Percentiles rank a stretch among this genome's conserved stretches.
phyloP scores from a whole-genome alignment of 2,329 filamentous ascomycete genomes.

The Aspergillus brunneoviolaceus region DNA sequence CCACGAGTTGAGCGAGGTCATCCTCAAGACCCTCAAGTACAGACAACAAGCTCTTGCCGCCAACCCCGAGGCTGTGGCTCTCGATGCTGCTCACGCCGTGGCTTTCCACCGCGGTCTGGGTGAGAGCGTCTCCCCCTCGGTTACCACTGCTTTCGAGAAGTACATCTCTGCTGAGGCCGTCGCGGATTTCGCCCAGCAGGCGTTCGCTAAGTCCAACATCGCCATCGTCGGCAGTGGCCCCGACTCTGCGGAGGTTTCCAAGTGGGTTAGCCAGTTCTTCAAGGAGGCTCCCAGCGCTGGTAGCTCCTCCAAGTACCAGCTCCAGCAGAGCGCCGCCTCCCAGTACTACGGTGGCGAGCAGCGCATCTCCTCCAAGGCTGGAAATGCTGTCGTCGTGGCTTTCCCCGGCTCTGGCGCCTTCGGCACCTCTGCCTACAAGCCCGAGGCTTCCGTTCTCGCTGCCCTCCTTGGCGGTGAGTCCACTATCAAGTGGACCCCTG shows the following conservation, averaged over 20 bases:
- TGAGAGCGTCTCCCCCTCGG: constrained; percentile 69
- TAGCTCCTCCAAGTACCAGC: constrained; percentile 51
- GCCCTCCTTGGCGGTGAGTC: constrained; percentile 87
- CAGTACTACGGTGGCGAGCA: constrained; percentile 97
- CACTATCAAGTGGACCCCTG: constrained; percentile 91
- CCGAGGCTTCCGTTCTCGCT: constrained; percentile 82
- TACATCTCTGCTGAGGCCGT: constrained; percentile 78
- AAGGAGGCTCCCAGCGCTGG: constrained; percentile 59
- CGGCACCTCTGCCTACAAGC: constrained; percentile 72
- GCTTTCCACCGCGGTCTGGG: constrained; percentile 95
- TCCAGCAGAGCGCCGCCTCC: constrained; percentile 62
- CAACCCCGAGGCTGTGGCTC: constrained; percentile 66
- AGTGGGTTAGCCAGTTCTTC: constrained; percentile 96
- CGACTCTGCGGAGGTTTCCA: constrained; percentile 70
- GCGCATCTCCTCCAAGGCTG: constrained; percentile 72
- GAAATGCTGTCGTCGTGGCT: constrained; percentile 83
- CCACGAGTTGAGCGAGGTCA: constrained; percentile 86
- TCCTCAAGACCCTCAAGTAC: constrained; percentile 72
- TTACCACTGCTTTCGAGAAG: constrained; percentile 69
- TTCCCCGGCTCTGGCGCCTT: constrained; percentile 86
- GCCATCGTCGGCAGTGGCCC: constrained; percentile 89
- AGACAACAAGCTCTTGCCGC: constrained; percentile 72
- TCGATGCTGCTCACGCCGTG: constrained; percentile 80
- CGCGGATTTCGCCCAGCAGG: constrained; percentile 71
- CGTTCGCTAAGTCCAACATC: constrained; percentile 87